Evolutionary conservation across 2,329 filamentous ascomycete species (phyloP).

Genomic region (Zasmidium citrigriseum): DNA sequence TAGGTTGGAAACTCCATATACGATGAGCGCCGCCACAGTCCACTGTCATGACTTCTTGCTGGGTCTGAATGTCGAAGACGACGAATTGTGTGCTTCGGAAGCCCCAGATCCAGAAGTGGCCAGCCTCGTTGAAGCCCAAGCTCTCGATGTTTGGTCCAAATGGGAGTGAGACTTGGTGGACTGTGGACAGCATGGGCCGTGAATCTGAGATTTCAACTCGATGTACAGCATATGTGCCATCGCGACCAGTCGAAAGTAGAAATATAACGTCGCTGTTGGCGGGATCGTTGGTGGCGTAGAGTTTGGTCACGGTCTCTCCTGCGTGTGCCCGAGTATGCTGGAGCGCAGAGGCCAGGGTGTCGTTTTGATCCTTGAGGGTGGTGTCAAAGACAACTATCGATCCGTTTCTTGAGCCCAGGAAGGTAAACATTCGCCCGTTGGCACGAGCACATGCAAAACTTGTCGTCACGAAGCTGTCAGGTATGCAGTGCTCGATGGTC

Average conservation of each 20-base stretch:
- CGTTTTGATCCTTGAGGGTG: neutral
- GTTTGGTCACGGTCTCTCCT: conserved; percentile 68
- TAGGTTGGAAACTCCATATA: conserved; percentile 63
- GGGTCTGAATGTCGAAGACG: conserved; percentile 73
- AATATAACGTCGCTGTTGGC: conserved; percentile 36
- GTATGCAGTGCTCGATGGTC: conserved; percentile 16
- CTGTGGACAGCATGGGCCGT: conserved; percentile 48
- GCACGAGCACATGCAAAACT: conserved; percentile 41
- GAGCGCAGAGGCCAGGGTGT: neutral
- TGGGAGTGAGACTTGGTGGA: conserved; percentile 69
- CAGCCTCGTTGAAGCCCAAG: conserved; percentile 57
- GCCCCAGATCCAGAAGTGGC: conserved; percentile 72
- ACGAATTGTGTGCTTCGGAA: conserved; percentile 80
- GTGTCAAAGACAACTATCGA: conserved; percentile 46
- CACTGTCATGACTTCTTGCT: conserved; percentile 69
- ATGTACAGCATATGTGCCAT: conserved; percentile 74
- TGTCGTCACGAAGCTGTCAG: conserved; percentile 53
- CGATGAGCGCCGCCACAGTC: conserved; percentile 86
- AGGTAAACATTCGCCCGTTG: conserved; percentile 4
- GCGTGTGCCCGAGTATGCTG: conserved; percentile 43
- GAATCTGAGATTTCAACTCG: conserved; percentile 31
- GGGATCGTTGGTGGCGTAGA: conserved; percentile 38
- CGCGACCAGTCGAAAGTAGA: conserved; percentile 72
- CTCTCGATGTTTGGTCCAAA: conserved; percentile 78
- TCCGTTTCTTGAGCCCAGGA: conserved; percentile 60